These are phyloP conservation scores for Mucor velutinosus DNA, from an alignment of 371 early-diverging fungal genomes.

Conservation along the genomic window DNA sequence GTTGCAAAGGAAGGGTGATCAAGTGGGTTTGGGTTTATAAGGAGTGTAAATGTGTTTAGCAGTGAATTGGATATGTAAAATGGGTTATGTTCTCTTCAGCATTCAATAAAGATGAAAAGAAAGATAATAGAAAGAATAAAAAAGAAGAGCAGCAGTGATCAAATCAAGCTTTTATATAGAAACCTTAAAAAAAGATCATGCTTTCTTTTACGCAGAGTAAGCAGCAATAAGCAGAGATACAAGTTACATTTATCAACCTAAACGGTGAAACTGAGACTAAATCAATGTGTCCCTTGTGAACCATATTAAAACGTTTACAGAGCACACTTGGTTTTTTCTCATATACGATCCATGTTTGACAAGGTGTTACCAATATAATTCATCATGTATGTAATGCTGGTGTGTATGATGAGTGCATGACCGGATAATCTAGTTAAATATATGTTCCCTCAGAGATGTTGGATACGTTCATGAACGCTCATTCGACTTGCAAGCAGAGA, in stretches of 20 bases:
- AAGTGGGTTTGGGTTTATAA: background rate
- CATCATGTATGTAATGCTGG: background rate
- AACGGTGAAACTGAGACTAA: constrained; percentile 13
- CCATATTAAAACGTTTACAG: constrained; percentile 4
- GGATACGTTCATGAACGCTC: too few species aligned
- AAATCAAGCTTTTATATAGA: background rate
- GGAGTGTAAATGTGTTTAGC: constrained; percentile 1
- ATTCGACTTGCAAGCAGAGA: background rate
- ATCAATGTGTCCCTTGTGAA: constrained; percentile 11
- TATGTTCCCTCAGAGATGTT: background rate
- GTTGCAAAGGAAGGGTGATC: constrained; percentile 1
- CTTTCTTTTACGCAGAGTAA: constrained; percentile 3
- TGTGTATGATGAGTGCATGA: background rate
- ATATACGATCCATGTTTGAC: constrained; percentile 15
- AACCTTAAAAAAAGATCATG: constrained; percentile 19
- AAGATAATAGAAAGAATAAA: constrained; percentile 2
- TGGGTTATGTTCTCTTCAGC: background rate
- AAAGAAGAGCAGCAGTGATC: background rate
- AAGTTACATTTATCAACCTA: background rate
- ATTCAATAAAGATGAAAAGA: constrained; percentile 15
- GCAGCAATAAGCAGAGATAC: background rate
- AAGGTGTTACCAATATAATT: constrained; percentile 20
- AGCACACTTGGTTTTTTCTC: constrained; percentile 12
- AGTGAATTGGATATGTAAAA: background rate
- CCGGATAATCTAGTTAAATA: background rate